phyloP scores from a whole-genome alignment of 2,329 filamentous ascomycete genomes.

The Lasiodiplodia sp. region DNA sequence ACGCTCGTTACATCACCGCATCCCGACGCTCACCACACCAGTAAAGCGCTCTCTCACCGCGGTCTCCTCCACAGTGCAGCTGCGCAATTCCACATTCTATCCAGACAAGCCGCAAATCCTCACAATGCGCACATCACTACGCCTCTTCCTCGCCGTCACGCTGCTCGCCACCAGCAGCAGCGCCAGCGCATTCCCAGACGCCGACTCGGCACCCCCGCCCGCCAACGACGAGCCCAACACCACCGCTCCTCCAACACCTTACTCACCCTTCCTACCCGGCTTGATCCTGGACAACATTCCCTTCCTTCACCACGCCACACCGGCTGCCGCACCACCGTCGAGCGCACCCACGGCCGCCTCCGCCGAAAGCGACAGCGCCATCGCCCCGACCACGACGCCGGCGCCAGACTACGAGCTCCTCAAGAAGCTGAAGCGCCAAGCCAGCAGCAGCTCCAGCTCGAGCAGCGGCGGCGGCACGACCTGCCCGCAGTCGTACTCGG shows the following conservation, averaged over 20 bases:
- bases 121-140: slow-evolving; percentile 16
- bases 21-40: slow-evolving; percentile 1
- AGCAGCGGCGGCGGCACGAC: slow-evolving; percentile 38
- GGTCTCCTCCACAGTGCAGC: background rate
- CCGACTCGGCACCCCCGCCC: slow-evolving; percentile 11
- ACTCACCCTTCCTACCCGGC: slow-evolving; percentile 26
- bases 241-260: background rate
- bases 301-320: slow-evolving; percentile 1
- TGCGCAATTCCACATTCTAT: background rate
- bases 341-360: background rate
- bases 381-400: background rate
- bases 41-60: background rate
- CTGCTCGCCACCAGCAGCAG: slow-evolving; percentile 11
- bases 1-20: slow-evolving; percentile 1
- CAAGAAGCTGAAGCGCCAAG: slow-evolving; percentile 32
- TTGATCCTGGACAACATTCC: slow-evolving; percentile 19
- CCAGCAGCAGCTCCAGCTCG: background rate
- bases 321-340: background rate
- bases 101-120: background rate
- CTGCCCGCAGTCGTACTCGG: slow-evolving; percentile 61
- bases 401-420: background rate
- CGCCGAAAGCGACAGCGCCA: background rate
- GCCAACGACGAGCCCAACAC: slow-evolving; percentile 6
- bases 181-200: slow-evolving; percentile 2
- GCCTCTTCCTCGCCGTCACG: slow-evolving; percentile 10